Conservation (phyloP, 2,329 filamentous ascomycete species). For the Fusarium citri region DNA sequence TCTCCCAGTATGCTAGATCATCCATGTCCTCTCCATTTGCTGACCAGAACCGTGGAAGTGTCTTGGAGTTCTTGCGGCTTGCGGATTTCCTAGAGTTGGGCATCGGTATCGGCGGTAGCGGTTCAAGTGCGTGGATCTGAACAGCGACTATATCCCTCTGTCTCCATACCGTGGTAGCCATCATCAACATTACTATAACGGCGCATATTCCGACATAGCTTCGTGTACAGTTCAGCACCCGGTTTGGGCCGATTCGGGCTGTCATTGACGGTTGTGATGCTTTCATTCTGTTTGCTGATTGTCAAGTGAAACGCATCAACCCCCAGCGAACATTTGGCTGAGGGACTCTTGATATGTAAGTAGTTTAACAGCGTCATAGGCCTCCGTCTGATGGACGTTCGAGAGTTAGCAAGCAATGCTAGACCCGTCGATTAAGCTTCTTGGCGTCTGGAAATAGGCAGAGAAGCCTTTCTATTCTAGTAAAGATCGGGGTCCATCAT, state of each 20-base stretch:
- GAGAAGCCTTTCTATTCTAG: neutral
- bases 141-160: conserved; percentile 30
- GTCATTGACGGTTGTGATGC: conserved; percentile 1
- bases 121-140: conserved; percentile 18
- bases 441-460: neutral
- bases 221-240: conserved; percentile 24
- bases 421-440: neutral
- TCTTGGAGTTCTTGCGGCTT: neutral
- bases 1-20: conserved; percentile 34
- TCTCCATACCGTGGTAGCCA: conserved; percentile 33
- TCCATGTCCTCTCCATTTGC: conserved; percentile 32
- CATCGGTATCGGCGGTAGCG: conserved; percentile 8
- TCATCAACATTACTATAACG: conserved; percentile 34
- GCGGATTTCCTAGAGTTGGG: neutral
- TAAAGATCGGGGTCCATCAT: neutral
- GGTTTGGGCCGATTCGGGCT: neutral
- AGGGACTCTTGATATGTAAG: conserved; percentile 16
- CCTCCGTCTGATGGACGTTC: neutral
- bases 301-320: neutral
- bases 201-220: conserved; percentile 32
- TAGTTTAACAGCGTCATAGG: conserved; percentile 10
- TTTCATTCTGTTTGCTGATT: conserved; percentile 20
- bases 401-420: neutral
- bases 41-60: conserved; percentile 42
- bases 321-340: neutral